These are phyloP conservation scores for Leccinum aurantiacum DNA, from an alignment of 768 basidiomycete genomes.

Conservation along the genomic window DNA sequence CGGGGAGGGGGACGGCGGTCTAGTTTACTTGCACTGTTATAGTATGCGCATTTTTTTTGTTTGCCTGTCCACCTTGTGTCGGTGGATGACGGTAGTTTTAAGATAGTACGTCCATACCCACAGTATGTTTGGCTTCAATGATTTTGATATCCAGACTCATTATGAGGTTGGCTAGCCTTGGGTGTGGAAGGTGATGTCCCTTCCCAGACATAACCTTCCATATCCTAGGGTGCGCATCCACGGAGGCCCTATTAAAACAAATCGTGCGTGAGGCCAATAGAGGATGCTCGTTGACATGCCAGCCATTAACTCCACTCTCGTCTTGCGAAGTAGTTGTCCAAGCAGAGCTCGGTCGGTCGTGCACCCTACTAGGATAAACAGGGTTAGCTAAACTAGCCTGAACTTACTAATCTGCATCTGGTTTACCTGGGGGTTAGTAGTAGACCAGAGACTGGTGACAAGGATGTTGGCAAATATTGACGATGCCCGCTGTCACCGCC, in stretches of 20 bases:
- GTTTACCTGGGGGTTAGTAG: too few relatives aligned
- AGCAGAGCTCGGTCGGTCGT: too few relatives aligned
- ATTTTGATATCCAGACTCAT: background rate
- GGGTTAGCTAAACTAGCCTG: too few relatives aligned
- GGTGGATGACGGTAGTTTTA: background rate
- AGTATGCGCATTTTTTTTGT: background rate
- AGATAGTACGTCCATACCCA: background rate
- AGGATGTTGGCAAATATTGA: too few relatives aligned
- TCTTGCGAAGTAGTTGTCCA: too few relatives aligned
- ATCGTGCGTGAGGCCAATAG: background rate
- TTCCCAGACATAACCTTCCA: background rate
- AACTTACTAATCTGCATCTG: too few relatives aligned
- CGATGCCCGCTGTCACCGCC: too few relatives aligned
- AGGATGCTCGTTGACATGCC: too few relatives aligned
- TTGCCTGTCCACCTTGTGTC: background rate
- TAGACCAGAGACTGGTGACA: too few relatives aligned
- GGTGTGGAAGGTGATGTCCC: background rate
- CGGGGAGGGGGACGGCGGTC: too few relatives aligned
- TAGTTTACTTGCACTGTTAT: slow-evolving; percentile 7
- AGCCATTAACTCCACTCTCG: too few relatives aligned
- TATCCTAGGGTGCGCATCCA: background rate
- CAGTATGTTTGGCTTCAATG: background rate
- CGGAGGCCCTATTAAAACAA: background rate
- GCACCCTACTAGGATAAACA: too few relatives aligned
- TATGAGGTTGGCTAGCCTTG: background rate